A percentile compares a stretch with the other conserved stretches of the same genome.
These are phyloP conservation scores for Lentinula boryana DNA, from an alignment of 768 basidiomycete species.

Conservation along the genomic window DNA sequence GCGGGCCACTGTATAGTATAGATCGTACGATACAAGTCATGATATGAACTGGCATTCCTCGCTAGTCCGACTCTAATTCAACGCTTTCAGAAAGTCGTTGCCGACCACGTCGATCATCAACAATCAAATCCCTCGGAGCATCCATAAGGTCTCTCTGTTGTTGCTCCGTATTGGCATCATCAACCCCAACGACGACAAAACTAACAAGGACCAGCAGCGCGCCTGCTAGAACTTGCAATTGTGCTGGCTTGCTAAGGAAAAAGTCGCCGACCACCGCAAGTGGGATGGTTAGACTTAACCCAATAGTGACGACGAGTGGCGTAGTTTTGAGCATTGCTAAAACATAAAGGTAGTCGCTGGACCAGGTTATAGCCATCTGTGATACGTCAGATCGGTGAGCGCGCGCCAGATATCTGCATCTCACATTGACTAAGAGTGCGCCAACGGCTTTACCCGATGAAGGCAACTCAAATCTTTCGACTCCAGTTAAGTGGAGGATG, in stretches of 20 bases:
- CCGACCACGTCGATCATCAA: neutral
- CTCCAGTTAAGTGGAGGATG: conserved; percentile 64
- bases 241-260: conserved; percentile 51
- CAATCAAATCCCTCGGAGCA: neutral
- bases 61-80: neutral
- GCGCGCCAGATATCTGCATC: conserved; percentile 13
- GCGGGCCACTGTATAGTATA: too few relatives aligned
- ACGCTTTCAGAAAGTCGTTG: neutral
- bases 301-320: conserved; percentile 88
- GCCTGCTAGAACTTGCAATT: conserved; percentile 60
- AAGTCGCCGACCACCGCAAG: conserved; percentile 83
- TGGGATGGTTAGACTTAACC: conserved; percentile 90
- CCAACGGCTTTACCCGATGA: conserved; percentile 37
- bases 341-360: conserved; percentile 82
- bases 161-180: conserved; percentile 26
- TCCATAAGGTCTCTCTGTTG: neutral
- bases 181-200: conserved; percentile 70
- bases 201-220: conserved; percentile 70
- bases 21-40: too few relatives aligned
- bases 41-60: neutral
- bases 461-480: conserved; percentile 75
- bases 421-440: conserved; percentile 52
- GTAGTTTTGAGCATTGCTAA: conserved; percentile 96
- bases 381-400: neutral
- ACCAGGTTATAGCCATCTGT: conserved; percentile 79